Evolutionary conservation across 306 rosid species (phyloP).

Genomic region (Canavalia gladiata): DNA sequence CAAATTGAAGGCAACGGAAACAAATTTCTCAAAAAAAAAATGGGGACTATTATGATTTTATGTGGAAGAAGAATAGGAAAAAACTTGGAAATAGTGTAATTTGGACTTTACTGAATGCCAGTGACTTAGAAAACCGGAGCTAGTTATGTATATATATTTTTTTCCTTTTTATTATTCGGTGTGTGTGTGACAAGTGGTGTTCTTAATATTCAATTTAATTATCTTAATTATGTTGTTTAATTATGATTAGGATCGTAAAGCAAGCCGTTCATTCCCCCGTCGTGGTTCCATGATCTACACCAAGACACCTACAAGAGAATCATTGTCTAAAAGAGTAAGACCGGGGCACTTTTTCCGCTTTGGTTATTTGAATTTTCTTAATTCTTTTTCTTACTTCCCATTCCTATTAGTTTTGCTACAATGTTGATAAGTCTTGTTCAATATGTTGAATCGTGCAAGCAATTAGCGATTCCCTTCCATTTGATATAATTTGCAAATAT

Average conservation of each 20-base stretch:
- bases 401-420: background rate
- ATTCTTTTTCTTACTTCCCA: background rate
- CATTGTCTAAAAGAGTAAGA: slow-evolving; percentile 71
- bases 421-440: slow-evolving; percentile 14
- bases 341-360: background rate
- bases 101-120: slow-evolving; percentile 12
- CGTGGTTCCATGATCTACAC: slow-evolving; percentile 91
- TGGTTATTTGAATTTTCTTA: slow-evolving; percentile 22
- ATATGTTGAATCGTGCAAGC: background rate
- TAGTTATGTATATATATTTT: background rate
- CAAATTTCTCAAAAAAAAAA: background rate
- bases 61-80: slow-evolving; percentile 26
- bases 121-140: background rate
- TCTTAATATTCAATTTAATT: background rate
- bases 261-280: slow-evolving; percentile 84
- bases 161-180: background rate
- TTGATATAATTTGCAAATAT: slow-evolving; percentile 7
- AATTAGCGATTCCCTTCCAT: slow-evolving; percentile 11
- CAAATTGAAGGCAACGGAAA: background rate
- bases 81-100: background rate
- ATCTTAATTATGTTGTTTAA: slow-evolving; percentile 28
- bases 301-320: slow-evolving; percentile 90
- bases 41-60: background rate
- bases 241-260: slow-evolving; percentile 80
- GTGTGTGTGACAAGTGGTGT: slow-evolving; percentile 8